A percentile compares a stretch with the other conserved stretches of the same genome.
Evolutionary conservation across 495 filamentous ascomycete species (phyloP).

Genomic region (Neurospora sp.): DNA sequence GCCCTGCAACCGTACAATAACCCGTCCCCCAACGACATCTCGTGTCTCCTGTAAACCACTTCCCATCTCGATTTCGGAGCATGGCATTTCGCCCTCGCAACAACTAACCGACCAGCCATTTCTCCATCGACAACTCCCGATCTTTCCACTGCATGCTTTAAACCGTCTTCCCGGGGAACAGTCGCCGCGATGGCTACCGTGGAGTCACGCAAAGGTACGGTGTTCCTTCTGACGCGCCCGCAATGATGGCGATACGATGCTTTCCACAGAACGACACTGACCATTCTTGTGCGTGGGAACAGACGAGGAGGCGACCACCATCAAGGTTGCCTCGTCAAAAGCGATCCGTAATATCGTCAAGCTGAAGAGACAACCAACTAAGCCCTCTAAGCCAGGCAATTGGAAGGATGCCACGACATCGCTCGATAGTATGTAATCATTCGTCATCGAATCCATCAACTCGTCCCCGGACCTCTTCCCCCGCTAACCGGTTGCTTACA

Average conservation of each 20-base stretch:
- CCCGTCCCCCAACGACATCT: neutral
- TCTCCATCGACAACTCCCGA: neutral
- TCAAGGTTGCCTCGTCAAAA: slow-evolving; percentile 47
- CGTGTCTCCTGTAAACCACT: neutral
- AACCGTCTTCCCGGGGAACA: slow-evolving; percentile 6
- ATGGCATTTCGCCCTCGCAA: neutral
- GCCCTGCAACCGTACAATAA: neutral
- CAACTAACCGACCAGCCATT: neutral
- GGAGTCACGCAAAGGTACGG: slow-evolving; percentile 25
- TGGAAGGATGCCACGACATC: slow-evolving; percentile 40
- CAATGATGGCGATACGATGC: neutral
- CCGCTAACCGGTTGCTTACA: neutral
- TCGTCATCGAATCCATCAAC: neutral
- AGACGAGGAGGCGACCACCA: slow-evolving; percentile 42
- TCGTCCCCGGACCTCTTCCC: neutral
- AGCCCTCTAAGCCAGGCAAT: slow-evolving; percentile 45
- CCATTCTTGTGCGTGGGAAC: neutral
- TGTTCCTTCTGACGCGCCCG: neutral
- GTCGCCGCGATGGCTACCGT: slow-evolving; percentile 13
- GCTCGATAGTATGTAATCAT: slow-evolving; percentile 41
- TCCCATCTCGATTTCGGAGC: neutral
- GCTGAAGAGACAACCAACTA: slow-evolving; percentile 54
- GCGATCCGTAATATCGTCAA: slow-evolving; percentile 42
- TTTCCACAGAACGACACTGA: neutral
- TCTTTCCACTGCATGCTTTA: neutral